Conservation (phyloP, 768 basidiomycete genomes). For the Xanthoconium stramineum region DNA sequence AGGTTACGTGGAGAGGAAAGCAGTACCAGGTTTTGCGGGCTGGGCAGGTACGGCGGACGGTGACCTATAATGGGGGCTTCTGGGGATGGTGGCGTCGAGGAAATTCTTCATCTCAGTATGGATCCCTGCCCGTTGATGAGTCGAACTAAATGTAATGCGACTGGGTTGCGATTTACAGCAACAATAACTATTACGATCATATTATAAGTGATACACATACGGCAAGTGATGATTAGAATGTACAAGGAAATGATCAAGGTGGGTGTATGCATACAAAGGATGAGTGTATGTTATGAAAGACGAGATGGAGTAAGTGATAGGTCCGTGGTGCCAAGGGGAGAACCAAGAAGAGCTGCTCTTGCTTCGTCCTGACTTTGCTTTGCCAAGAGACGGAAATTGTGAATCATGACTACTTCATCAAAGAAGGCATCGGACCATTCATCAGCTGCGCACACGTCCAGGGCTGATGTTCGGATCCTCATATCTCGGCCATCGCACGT, state of each 20-base stretch:
- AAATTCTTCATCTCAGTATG: slow-evolving; percentile 14
- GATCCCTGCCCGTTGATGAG: slow-evolving; percentile 13
- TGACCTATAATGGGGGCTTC: slow-evolving; percentile 21
- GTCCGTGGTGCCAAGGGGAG: slow-evolving; percentile 25
- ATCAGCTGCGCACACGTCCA: slow-evolving; percentile 40
- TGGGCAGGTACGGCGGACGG: slow-evolving; percentile 57
- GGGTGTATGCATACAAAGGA: slow-evolving; percentile 29
- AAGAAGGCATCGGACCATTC: slow-evolving; percentile 63
- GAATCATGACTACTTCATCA: slow-evolving; percentile 58
- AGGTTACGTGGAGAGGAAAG: slow-evolving; percentile 85
- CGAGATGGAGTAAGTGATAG: slow-evolving; percentile 15
- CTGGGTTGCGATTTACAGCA: slow-evolving; percentile 26
- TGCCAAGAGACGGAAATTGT: slow-evolving; percentile 44
- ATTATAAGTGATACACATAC: slow-evolving; percentile 35
- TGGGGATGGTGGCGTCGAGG: slow-evolving; percentile 22
- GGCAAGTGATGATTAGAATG: slow-evolving; percentile 31
- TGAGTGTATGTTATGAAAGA: slow-evolving; percentile 26
- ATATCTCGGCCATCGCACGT: slow-evolving; percentile 38
- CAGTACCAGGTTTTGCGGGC: slow-evolving; percentile 71
- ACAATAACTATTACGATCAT: slow-evolving; percentile 27
- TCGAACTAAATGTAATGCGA: slow-evolving; percentile 20
- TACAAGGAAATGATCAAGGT: slow-evolving; percentile 31
- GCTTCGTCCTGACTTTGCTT: slow-evolving; percentile 37
- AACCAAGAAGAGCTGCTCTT: slow-evolving; percentile 25
- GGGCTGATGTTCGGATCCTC: slow-evolving; percentile 47